Evolutionary conservation across 805 yeast species (phyloP).

Genomic region (Dipodascopsis tothii): DNA sequence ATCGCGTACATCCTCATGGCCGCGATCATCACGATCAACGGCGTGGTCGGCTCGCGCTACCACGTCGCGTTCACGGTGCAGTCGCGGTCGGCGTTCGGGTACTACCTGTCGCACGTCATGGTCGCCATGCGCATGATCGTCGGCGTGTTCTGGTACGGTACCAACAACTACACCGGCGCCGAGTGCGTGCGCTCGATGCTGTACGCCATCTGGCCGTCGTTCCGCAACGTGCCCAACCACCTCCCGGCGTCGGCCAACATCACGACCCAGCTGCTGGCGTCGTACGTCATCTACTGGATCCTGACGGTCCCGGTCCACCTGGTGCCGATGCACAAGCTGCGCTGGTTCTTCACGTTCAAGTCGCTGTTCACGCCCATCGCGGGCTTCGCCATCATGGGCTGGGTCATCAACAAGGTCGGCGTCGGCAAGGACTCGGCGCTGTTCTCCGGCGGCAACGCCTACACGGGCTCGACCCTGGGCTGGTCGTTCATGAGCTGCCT

Average conservation of each 20-base stretch:
- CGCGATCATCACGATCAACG: constrained; percentile 55
- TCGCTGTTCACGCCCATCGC: constrained; percentile 21
- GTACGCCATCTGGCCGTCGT: constrained; percentile 56
- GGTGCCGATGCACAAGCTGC: constrained; percentile 18
- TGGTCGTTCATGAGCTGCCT: constrained; percentile 27
- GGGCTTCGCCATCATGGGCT: constrained; percentile 24
- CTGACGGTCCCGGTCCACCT: constrained; percentile 19
- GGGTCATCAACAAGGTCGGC: constrained; percentile 56
- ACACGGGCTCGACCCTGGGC: not conserved
- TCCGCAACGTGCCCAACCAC: constrained; percentile 38
- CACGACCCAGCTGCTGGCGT: constrained; percentile 24
- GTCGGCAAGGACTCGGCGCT: constrained; percentile 51
- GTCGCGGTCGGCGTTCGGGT: constrained; percentile 74
- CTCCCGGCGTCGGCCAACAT: constrained; percentile 44
- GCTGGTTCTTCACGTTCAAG: constrained; percentile 22
- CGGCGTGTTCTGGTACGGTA: constrained; percentile 84
- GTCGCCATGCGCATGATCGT: constrained; percentile 79
- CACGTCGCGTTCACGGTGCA: constrained; percentile 82
- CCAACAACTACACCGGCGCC: constrained; percentile 79
- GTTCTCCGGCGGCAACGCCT: constrained; percentile 3
- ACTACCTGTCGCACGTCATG: constrained; percentile 73
- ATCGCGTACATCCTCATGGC: constrained; percentile 44
- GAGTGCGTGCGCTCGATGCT: constrained; percentile 74
- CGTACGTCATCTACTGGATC: constrained; percentile 25
- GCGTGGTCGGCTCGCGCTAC: constrained; percentile 71